Evolutionary conservation across 257 asterid species (phyloP).

Genomic region (Voacanga thouarsii): DNA sequence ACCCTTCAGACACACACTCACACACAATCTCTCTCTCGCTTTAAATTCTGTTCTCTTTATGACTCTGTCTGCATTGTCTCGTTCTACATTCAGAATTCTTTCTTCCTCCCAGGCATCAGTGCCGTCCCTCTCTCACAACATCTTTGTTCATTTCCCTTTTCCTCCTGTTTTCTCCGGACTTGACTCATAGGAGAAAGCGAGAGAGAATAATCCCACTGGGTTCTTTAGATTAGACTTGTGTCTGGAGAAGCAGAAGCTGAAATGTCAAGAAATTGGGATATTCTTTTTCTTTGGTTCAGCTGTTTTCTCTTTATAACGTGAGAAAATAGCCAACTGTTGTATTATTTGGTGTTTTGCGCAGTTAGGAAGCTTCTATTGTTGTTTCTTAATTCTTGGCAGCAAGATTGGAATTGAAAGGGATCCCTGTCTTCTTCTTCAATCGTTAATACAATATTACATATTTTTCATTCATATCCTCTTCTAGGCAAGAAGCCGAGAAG

Average conservation of each 20-base stretch:
- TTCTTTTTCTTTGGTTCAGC: slow-evolving; percentile 23
- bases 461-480: slow-evolving; percentile 10
- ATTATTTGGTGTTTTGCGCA: slow-evolving; percentile 10
- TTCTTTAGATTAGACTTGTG: slow-evolving; percentile 27
- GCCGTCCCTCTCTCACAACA: slow-evolving; percentile 20
- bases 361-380: slow-evolving; percentile 7
- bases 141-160: slow-evolving; percentile 17
- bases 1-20: slow-evolving; percentile 8
- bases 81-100: slow-evolving; percentile 13
- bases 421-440: slow-evolving; percentile 16
- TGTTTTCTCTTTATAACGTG: slow-evolving; percentile 34
- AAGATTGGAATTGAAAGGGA: slow-evolving; percentile 13
- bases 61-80: slow-evolving; percentile 28
- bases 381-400: slow-evolving; percentile 9
- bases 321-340: slow-evolving; percentile 12
- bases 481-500: slow-evolving; percentile 11
- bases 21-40: slow-evolving; percentile 8
- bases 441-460: background rate
- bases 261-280: slow-evolving; percentile 38
- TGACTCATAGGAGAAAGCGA: slow-evolving; percentile 9
- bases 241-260: slow-evolving; percentile 13
- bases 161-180: slow-evolving; percentile 16
- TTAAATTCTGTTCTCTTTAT: slow-evolving; percentile 9
- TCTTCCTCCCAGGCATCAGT: slow-evolving; percentile 23
- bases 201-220: slow-evolving; percentile 22